These are phyloP conservation scores for Pyrus betulifolia DNA, from an alignment of 306 rosid species.

Conservation along the genomic window DNA sequence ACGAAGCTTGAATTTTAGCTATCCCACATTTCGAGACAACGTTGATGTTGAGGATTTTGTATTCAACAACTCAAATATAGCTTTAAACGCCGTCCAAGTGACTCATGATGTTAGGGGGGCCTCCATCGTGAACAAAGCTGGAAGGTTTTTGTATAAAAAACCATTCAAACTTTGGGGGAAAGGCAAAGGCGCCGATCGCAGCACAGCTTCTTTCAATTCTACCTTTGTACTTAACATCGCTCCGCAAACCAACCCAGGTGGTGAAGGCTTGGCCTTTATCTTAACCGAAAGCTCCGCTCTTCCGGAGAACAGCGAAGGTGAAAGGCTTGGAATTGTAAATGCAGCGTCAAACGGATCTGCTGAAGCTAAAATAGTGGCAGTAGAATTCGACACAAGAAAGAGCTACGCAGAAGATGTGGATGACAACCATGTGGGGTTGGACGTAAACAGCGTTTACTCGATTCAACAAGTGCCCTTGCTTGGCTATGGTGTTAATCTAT, in stretches of 20 bases:
- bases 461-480: slow-evolving; percentile 21
- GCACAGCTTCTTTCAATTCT: slow-evolving; percentile 25
- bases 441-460: slow-evolving; percentile 49
- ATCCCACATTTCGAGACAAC: not conserved
- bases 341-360: slow-evolving; percentile 42
- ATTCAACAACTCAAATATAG: not conserved
- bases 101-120: slow-evolving; percentile 10
- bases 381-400: slow-evolving; percentile 63
- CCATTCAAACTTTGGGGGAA: slow-evolving; percentile 15
- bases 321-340: slow-evolving; percentile 42
- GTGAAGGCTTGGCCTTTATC: slow-evolving; percentile 44
- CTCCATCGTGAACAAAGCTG: slow-evolving; percentile 11
- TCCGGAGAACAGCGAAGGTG: slow-evolving; percentile 20
- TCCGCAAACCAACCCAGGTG: slow-evolving; percentile 5
- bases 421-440: slow-evolving; percentile 54
- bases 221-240: slow-evolving; percentile 22
- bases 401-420: slow-evolving; percentile 44
- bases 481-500: slow-evolving; percentile 22
- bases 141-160: slow-evolving; percentile 10
- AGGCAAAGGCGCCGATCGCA: not conserved
- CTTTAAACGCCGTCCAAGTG: slow-evolving; percentile 8
- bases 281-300: not conserved
- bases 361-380: slow-evolving; percentile 36
- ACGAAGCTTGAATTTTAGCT: slow-evolving; percentile 17
- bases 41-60: not conserved